Base-by-base conservation (phyloP, 2,329 filamentous ascomycete genomes). In the Claviceps maximensis region DNA sequence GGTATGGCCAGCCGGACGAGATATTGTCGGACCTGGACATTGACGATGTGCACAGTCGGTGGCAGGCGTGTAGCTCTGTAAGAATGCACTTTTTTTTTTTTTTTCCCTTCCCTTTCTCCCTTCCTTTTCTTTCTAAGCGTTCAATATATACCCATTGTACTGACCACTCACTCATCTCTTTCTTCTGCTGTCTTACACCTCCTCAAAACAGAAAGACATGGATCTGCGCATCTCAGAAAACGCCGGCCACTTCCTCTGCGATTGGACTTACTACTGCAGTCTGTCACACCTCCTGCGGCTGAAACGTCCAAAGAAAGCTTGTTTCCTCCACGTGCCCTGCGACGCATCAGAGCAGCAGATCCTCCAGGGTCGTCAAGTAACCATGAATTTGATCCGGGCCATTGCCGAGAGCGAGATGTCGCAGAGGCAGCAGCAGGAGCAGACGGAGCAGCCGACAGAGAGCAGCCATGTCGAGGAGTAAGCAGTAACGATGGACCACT, bases 181-280 rank as follows among this genome's bases (percentile, higher is more conserved):
- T n/a, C n/a, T n/a, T n/a, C n/a, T n/a, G n/a, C n/a, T n/a, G n/a
- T 15, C 10, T 9, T 21, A 12, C n/a, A 8, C n/a, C 17, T 31
- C 17, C 15, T 5, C n/a, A 6, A 17, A 23, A 49, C 9, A 71
- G 72, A 60, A 65, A 45, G 63, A 69, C 46, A 58, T 67, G 49
- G 73, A 77, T 56, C 64, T 82, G 8, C 74, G 79, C 33, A 70
- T 86, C 41, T 88, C 84, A 0, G 76, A 82, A 45, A 83, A 90
- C 58, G 80, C 86, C 0, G 86, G 86, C 2, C 77, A 76, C 21
- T 90, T 84, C 65, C 72, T 89, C 17, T 90, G 86, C 67, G 86
- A 90, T 63, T 90, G 87, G 62, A 88, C 86, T 58, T 87, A 85
- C 66, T 89, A 82, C 67, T 81, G 79, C 7, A 86, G 81, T 56